These are phyloP conservation scores for Pseudoscleropodium purum DNA, from an alignment of 225 moss, liverwort and hornwort genomes.

Conservation along the genomic window DNA sequence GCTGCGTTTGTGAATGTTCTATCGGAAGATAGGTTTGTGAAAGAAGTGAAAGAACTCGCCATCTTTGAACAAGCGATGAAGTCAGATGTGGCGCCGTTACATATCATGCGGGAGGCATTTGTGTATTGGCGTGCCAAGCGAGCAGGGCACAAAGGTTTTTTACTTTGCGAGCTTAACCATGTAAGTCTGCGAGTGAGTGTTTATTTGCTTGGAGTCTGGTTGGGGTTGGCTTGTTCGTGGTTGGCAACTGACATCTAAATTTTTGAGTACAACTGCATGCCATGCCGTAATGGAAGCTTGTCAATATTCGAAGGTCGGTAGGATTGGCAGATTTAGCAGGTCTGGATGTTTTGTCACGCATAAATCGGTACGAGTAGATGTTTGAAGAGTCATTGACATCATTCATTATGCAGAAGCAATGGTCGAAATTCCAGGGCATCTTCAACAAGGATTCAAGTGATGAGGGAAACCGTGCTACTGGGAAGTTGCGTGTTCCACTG, in stretches of 20 bases:
- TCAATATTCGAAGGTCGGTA: background rate
- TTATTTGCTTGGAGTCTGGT: background rate
- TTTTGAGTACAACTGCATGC: background rate
- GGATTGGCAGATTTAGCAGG: background rate
- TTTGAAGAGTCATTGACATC: background rate
- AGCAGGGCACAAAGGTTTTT: conserved; percentile 23
- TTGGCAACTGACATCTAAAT: background rate
- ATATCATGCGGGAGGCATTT: conserved; percentile 57
- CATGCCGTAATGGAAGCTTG: background rate
- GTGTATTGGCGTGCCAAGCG: conserved; percentile 67
- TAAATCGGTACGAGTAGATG: background rate
- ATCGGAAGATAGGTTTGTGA: conserved; percentile 9
- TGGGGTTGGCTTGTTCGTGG: background rate
- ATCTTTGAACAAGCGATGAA: conserved; percentile 38
- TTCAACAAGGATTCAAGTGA: conserved; percentile 48
- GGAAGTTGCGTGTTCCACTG: conserved; percentile 5
- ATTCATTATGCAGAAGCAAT: conserved; percentile 42
- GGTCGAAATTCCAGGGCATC: conserved; percentile 47
- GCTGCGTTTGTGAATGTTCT: background rate
- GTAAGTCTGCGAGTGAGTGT: conserved; percentile 16
- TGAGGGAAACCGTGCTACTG: conserved; percentile 6
- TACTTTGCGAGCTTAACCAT: conserved; percentile 55
- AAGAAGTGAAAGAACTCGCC: conserved; percentile 32
- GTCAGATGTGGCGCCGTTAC: conserved; percentile 40
- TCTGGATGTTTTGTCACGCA: background rate